A percentile compares a stretch with the other conserved stretches of the same genome.
Evolutionary conservation across 2,329 filamentous ascomycete genomes (phyloP).

Genomic region (Alternaria consortialis): DNA sequence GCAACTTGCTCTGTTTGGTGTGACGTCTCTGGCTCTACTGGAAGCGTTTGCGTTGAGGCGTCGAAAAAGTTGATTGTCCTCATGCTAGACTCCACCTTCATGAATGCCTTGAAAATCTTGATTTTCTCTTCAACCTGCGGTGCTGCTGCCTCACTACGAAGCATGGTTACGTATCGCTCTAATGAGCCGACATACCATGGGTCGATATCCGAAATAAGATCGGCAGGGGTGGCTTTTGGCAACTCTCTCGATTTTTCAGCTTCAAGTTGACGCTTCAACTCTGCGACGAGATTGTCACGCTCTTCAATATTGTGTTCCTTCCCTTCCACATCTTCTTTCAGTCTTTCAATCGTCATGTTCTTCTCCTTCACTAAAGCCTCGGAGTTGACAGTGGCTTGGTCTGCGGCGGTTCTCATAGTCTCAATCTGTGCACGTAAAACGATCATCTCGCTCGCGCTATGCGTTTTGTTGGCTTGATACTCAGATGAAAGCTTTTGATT

Average conservation of each 20-base stretch:
- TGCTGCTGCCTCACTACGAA: slow-evolving; percentile 59
- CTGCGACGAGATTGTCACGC: slow-evolving; percentile 8
- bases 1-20: slow-evolving; percentile 10
- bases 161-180: slow-evolving; percentile 63
- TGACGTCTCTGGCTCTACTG: slow-evolving; percentile 5
- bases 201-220: slow-evolving; percentile 62
- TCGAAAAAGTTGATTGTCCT: slow-evolving; percentile 57
- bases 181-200: slow-evolving; percentile 66
- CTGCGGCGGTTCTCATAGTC: slow-evolving; percentile 25
- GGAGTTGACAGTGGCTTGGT: slow-evolving; percentile 32
- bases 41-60: slow-evolving; percentile 28
- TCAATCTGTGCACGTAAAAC: slow-evolving; percentile 33
- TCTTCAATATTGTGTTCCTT: slow-evolving; percentile 26
- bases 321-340: slow-evolving; percentile 47
- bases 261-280: slow-evolving; percentile 22
- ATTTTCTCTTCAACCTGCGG: slow-evolving; percentile 62
- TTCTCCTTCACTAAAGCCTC: slow-evolving; percentile 41
- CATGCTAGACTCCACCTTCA: slow-evolving; percentile 44
- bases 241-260: slow-evolving; percentile 36
- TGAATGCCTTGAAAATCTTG: slow-evolving; percentile 62
- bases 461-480: slow-evolving; percentile 24
- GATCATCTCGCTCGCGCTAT: slow-evolving; percentile 28
- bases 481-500: slow-evolving; percentile 30
- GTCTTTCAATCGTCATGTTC: slow-evolving; percentile 38
- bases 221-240: slow-evolving; percentile 37